Evolutionary conservation across 805 yeast species (phyloP).

Genomic region (Ogataea parapolymorpha): DNA sequence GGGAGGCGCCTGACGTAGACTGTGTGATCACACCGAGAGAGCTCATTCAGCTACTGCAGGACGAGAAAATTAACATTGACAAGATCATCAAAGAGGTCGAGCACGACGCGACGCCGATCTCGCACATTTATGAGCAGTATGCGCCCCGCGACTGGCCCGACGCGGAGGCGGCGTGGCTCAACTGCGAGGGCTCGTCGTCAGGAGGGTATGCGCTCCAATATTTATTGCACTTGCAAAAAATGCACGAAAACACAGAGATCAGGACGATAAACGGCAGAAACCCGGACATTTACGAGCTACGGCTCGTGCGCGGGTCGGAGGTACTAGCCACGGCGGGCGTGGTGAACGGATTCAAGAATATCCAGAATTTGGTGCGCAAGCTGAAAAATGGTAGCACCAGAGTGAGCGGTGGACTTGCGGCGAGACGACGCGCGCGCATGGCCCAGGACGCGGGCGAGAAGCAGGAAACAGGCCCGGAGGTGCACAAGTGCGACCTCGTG

Average conservation of each 20-base stretch:
- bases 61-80: constrained; percentile 41
- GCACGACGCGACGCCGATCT: constrained; percentile 14
- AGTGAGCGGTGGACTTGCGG: constrained; percentile 34
- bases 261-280: constrained; percentile 62
- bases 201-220: constrained; percentile 88
- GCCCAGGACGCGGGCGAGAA: constrained; percentile 4
- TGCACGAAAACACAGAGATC: constrained; percentile 26
- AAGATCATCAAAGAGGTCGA: constrained; percentile 19
- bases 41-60: constrained; percentile 66
- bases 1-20: constrained; percentile 62
- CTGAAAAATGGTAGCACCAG: constrained; percentile 42
- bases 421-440: constrained; percentile 42
- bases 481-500: constrained; percentile 69
- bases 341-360: constrained; percentile 89
- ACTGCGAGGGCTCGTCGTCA: constrained; percentile 74
- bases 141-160: constrained; percentile 67
- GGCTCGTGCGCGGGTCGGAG: constrained; percentile 40
- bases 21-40: constrained; percentile 94
- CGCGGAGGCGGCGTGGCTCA: constrained; percentile 60
- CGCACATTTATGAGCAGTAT: constrained; percentile 20
- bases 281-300: constrained; percentile 68
- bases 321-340: constrained; percentile 58
- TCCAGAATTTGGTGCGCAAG: constrained; percentile 88
- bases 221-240: constrained; percentile 38
- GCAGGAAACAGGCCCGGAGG: constrained; percentile 45